Conservation (phyloP, 148 eudicot genomes). For the Amaranthus cruentus region DNA sequence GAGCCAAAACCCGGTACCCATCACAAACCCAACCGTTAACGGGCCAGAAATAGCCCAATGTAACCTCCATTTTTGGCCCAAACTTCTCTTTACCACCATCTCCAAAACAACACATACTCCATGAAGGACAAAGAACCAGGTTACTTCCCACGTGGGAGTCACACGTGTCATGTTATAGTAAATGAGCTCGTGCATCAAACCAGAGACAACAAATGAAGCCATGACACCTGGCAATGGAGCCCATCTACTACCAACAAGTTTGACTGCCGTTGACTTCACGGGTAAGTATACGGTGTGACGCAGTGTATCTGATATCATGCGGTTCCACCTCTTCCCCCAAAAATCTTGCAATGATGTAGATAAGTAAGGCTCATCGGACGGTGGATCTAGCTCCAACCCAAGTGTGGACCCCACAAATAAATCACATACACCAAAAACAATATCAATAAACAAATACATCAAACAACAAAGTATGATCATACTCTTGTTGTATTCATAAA, state of each 20-base stretch:
- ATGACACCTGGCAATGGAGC: slow-evolving; percentile 38
- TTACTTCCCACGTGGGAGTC: slow-evolving; percentile 73
- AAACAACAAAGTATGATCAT: slow-evolving; percentile 14
- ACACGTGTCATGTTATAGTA: slow-evolving; percentile 44
- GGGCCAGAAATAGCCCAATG: slow-evolving; percentile 41
- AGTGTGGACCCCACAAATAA: slow-evolving; percentile 16
- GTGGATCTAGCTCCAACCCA: slow-evolving; percentile 46
- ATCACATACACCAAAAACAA: slow-evolving; percentile 20
- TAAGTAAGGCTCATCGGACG: slow-evolving; percentile 46
- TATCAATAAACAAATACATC: slow-evolving; percentile 23
- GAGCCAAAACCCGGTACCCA: slow-evolving; percentile 46
- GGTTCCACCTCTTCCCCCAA: slow-evolving; percentile 65
- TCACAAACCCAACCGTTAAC: slow-evolving; percentile 60
- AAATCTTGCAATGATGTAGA: slow-evolving; percentile 59
- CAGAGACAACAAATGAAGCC: slow-evolving; percentile 55
- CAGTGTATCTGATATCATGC: slow-evolving; percentile 31
- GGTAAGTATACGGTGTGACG: slow-evolving; percentile 40
- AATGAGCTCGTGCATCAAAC: slow-evolving; percentile 71
- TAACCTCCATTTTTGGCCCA: slow-evolving; percentile 32
- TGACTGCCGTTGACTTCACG: slow-evolving; percentile 19
- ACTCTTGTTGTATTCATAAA: not conserved
- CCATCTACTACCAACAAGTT: slow-evolving; percentile 24
- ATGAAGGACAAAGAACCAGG: slow-evolving; percentile 62
- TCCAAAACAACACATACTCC: slow-evolving; percentile 52
- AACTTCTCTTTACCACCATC: slow-evolving; percentile 31